phyloP scores from a whole-genome alignment of 2,329 filamentous ascomycete genomes.

The Penicillium sp. region DNA sequence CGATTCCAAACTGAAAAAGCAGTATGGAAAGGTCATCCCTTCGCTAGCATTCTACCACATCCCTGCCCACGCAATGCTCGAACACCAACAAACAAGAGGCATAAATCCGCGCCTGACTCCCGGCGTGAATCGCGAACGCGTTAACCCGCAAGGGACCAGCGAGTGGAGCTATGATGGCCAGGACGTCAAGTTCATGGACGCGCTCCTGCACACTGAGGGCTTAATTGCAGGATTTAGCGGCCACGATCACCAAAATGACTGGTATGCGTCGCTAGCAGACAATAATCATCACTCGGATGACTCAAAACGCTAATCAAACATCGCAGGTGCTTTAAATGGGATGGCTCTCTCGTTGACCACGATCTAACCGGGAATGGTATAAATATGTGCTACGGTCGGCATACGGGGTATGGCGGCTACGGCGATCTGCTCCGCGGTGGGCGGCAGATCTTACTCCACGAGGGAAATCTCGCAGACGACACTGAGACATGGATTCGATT shows the following conservation, averaged over 20 bases:
- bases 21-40: constrained; percentile 43
- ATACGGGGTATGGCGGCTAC: constrained; percentile 70
- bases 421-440: constrained; percentile 63
- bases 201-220: constrained; percentile 55
- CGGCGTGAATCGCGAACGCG: constrained; percentile 50
- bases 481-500: constrained; percentile 63
- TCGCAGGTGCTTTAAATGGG: constrained; percentile 43
- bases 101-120: constrained; percentile 46
- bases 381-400: constrained; percentile 61
- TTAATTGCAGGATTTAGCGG: constrained; percentile 62
- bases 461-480: constrained; percentile 45
- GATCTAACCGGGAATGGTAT: constrained; percentile 45
- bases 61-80: constrained; percentile 46
- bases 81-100: constrained; percentile 43
- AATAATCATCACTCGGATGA: neutral
- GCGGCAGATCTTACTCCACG: constrained; percentile 54
- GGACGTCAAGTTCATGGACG: constrained; percentile 64
- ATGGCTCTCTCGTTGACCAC: constrained; percentile 26
- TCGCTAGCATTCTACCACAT: constrained; percentile 59
- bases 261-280: constrained; percentile 47
- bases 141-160: constrained; percentile 21
- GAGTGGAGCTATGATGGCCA: constrained; percentile 31
- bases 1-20: constrained; percentile 25
- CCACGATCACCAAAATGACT: constrained; percentile 65
- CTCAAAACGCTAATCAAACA: neutral